Conservation (phyloP, 495 filamentous ascomycete species). For the Clohesyomyces aquaticus region DNA sequence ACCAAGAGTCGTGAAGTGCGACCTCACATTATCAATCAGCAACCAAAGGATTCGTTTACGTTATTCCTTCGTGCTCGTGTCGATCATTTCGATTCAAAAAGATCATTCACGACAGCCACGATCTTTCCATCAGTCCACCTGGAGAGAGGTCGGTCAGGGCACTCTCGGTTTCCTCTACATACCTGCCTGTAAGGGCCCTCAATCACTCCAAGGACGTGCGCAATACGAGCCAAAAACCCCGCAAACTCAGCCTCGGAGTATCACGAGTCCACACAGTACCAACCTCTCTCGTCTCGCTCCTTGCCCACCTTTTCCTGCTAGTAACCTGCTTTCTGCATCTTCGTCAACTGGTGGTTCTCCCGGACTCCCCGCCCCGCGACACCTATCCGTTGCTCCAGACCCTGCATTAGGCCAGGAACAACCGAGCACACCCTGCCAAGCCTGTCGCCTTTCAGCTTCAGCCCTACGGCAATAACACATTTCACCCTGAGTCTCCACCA, state of each 20-base stretch:
- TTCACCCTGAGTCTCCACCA: slow-evolving; percentile 1
- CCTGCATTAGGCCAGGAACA: not conserved
- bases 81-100: not conserved
- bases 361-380: not conserved
- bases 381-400: not conserved
- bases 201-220: not conserved
- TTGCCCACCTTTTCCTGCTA: too few species aligned
- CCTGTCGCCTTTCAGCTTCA: too few species aligned
- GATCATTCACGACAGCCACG: too few species aligned
- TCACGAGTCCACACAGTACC: not conserved
- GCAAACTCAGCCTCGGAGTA: not conserved
- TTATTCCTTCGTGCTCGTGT: not conserved
- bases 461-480: not conserved
- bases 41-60: not conserved
- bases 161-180: too few species aligned
- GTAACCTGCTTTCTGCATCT: too few species aligned
- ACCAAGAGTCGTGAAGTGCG: not conserved
- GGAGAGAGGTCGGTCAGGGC: too few species aligned
- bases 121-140: not conserved
- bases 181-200: too few species aligned
- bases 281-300: not conserved
- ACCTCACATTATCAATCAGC: not conserved
- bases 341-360: too few species aligned
- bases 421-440: too few species aligned
- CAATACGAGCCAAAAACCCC: slow-evolving; percentile 1